Base-by-base conservation (phyloP, 345 rosid genomes). In the Turritis glabra region DNA sequence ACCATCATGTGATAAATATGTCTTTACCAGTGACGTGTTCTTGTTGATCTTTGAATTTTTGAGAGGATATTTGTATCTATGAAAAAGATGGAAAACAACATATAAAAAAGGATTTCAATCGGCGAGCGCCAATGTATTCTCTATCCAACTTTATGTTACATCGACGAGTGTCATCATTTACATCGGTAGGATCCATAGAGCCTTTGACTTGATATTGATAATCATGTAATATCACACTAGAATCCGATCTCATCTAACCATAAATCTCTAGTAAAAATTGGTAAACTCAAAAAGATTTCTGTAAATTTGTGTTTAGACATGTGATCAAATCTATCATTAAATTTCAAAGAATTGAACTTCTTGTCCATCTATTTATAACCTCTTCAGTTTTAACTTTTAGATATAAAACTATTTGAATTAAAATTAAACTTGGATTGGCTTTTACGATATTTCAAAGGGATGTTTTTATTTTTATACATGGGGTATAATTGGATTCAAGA, bases 21-120 rank as follows among this genome's bases (percentile, higher is more conserved):
- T 51, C 13, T 58, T 61, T 61, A 61, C 48, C 21, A 13, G 22
- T 61, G 27, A 51, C 76, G 29, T 61, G 41, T 61, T 37, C 30
- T 50, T 61, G 52, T 37, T 72, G 32, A 26, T 50, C 40, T 35
- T 18, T 47, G 21, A 60, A 23, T 47, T 6, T 60, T 2, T 23
- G 19, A 58, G 2, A 59, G 15, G 18, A 59, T 54, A 56, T 25
- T 8, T 21, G 47, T 56, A 32, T 58, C 11, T 19, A 17, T 23
- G 25, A 29, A 64, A 46, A 62, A 27, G 6, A 47, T 46, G 13
- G 12, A 18, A 59, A 70, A 59, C 4, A 58, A 25, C 40, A 25
- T 15, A 43, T 19, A 18, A 46, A 46, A 55, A 9, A 58, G 9
- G 13, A 50, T 30, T 30, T 65, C 21, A 19, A 21, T 55, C 38